Percentiles rank a stretch among this genome's conserved stretches.
Evolutionary conservation across 2,329 filamentous ascomycete species (phyloP).

Genomic region (Arthrinium phaeospermum): DNA sequence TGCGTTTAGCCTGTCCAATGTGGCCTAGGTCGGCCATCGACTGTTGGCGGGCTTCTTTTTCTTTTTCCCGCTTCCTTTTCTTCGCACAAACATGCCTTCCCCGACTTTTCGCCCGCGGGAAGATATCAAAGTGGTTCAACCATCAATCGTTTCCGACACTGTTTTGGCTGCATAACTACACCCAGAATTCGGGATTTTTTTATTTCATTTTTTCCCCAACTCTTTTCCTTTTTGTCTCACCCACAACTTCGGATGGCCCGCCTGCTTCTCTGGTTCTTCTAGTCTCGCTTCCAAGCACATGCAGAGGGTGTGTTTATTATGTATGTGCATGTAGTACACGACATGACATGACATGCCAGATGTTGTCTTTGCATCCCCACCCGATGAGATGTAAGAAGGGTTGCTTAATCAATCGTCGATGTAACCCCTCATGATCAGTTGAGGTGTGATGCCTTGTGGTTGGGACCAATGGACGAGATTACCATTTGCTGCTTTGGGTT

Average conservation of each 20-base stretch:
- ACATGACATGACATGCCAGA: slow-evolving; percentile 9
- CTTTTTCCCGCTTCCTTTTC: neutral
- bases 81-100: neutral
- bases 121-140: neutral
- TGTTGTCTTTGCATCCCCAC: slow-evolving; percentile 7
- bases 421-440: slow-evolving; percentile 15
- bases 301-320: neutral
- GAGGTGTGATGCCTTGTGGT: neutral
- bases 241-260: neutral
- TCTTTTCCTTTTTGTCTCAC: neutral
- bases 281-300: neutral
- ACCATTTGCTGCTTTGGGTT: slow-evolving; percentile 6
- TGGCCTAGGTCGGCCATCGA: slow-evolving; percentile 1
- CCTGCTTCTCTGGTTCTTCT: neutral
- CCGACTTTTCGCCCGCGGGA: neutral
- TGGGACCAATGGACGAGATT: slow-evolving; percentile 15
- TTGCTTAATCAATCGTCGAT: slow-evolving; percentile 15
- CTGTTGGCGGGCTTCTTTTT: neutral
- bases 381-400: neutral
- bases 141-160: neutral
- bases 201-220: too few species aligned
- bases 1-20: neutral
- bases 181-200: neutral
- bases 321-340: neutral
- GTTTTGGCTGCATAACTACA: neutral